Base-by-base conservation (phyloP, 768 basidiomycete genomes). In the Leccinum aurantiacum region DNA sequence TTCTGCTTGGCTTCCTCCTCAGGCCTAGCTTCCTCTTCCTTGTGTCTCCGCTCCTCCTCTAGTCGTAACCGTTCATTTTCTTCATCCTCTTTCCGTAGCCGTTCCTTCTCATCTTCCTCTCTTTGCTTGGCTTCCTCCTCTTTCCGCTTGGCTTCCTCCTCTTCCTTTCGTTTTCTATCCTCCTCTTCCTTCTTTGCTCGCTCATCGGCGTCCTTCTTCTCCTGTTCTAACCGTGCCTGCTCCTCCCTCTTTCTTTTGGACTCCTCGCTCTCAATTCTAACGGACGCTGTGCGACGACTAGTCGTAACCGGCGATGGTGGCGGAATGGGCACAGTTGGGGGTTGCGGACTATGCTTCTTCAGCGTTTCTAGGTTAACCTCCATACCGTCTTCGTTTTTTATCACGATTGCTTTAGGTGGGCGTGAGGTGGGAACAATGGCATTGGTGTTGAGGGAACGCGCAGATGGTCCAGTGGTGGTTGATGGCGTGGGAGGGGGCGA, bases 401-500 rank as follows among this genome's bases (percentile, higher is more conserved):
- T 78, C 33, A 83, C 82, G 44, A 84, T 77, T 67, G 79, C 81
- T 57, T 71, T 64, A 41, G 77, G 71, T 14, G 73, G 59, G 11
- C 79, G 75, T 11, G 74, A 65, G 31, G 65, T 72, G 7, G 91
- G 90, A 17, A 91, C 84, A 69, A 92, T 80, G 4, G 90, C 89
- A 66, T 79, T 80, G 3, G 83, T 82, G 67, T 86, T 90, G 53
- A 91, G 78, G 11, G 82, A 56, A 63, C 72, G 79, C 29, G 61
- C 63, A 19, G 75, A 65, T 22, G 80, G 78, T 53, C 71, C 74
- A 24, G 76, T 74, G 8, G 80, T 69, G 3, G 85, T 77, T 1
- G 85, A 82, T 2, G 87, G 90, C 6, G 90, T 89, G 3, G 88
- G 82, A 24, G 89, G 86, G 4, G 88, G 87, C 0, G 87, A 82